Conservation (phyloP, 257 asterid genomes). For the Paraleonurus japonicus region DNA sequence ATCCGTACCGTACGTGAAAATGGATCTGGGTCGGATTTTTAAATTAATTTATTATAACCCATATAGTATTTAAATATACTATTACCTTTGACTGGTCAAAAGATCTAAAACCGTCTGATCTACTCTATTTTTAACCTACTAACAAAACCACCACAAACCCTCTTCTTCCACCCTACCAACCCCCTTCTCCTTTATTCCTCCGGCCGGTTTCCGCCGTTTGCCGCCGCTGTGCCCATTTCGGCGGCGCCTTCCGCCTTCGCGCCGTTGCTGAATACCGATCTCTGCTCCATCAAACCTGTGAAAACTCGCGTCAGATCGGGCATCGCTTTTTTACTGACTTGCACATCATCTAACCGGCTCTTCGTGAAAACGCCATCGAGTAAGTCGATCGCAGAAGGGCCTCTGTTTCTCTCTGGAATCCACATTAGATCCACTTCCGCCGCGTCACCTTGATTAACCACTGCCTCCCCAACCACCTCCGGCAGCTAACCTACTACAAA, state of each 20-base stretch:
- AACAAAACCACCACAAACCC: conserved; percentile 29
- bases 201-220: conserved; percentile 32
- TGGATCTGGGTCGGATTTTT: neutral
- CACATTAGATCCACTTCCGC: conserved; percentile 23
- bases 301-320: conserved; percentile 23
- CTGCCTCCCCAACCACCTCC: neutral
- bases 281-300: neutral
- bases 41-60: neutral
- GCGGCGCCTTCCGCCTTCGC: neutral
- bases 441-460: neutral
- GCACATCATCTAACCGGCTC: neutral
- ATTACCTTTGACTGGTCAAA: conserved; percentile 37
- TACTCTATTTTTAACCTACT: conserved; percentile 19
- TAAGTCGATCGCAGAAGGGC: neutral
- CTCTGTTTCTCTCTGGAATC: neutral
- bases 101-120: conserved; percentile 29
- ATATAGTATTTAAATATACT: neutral
- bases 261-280: neutral
- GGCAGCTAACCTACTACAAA: neutral
- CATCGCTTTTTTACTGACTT: neutral
- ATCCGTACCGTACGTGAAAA: neutral
- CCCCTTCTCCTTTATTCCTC: conserved; percentile 16
- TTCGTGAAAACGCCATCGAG: neutral
- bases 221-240: conserved; percentile 13
- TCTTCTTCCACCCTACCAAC: conserved; percentile 9